Conservation (phyloP, 1,284 basidiomycete species). For the Irpex sp. region DNA sequence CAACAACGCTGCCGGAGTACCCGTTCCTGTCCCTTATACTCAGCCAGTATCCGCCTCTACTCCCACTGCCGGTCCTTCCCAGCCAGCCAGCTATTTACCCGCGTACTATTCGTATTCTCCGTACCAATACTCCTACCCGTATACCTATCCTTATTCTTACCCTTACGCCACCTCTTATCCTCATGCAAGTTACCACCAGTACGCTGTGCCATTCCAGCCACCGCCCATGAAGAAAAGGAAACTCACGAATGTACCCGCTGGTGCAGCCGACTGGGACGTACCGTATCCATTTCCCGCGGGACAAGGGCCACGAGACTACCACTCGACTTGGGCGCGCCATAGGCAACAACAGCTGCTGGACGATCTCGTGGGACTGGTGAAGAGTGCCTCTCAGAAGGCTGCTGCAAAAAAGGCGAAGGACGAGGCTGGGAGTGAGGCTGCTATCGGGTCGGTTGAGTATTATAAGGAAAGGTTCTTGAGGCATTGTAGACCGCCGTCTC, state of each 20-base stretch:
- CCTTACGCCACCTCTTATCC: constrained; percentile 4
- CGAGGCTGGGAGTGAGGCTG: not conserved
- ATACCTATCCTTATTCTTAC: constrained; percentile 6
- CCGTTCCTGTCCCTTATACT: constrained; percentile 12
- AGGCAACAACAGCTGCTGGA: constrained; percentile 54
- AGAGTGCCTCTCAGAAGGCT: constrained; percentile 38
- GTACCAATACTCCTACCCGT: constrained; percentile 8
- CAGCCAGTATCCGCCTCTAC: constrained; percentile 10
- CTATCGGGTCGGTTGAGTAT: constrained; percentile 11
- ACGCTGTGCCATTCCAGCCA: not conserved
- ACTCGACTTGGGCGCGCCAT: constrained; percentile 53
- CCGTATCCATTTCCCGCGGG: constrained; percentile 70
- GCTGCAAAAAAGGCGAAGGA: constrained; percentile 19
- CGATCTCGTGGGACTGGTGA: constrained; percentile 57
- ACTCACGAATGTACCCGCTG: constrained; percentile 62
- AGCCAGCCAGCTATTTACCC: not conserved
- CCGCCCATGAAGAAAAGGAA: constrained; percentile 49
- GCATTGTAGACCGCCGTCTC: constrained; percentile 9
- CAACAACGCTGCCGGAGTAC: constrained; percentile 11
- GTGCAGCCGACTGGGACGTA: constrained; percentile 73
- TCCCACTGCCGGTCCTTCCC: not conserved
- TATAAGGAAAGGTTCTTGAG: constrained; percentile 12
- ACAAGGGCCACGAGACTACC: constrained; percentile 61
- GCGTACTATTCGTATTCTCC: constrained; percentile 5
- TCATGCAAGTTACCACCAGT: not conserved